A percentile compares a stretch with the other conserved stretches of the same genome.
Conservation (phyloP, 306 rosid genomes). For the Nissolia schottii region DNA sequence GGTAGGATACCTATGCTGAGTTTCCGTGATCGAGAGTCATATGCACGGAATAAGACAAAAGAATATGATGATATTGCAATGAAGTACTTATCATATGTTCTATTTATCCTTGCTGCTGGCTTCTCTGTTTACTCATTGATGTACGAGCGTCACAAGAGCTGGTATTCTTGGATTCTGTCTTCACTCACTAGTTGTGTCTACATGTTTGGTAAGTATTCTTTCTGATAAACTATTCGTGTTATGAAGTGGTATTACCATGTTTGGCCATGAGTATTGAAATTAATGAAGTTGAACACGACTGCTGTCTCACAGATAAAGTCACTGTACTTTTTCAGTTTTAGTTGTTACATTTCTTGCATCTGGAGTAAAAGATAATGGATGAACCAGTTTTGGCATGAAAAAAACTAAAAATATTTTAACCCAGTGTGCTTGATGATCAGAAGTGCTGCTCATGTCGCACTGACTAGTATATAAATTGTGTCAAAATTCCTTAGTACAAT, state of each 20-base stretch:
- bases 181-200: conserved; percentile 96
- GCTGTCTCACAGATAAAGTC: neutral
- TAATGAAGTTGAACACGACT: too few species aligned
- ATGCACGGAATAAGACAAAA: conserved; percentile 81
- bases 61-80: conserved; percentile 96
- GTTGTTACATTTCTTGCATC: neutral
- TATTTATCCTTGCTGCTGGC: conserved; percentile 74
- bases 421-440: too few species aligned
- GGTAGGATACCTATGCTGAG: conserved; percentile 87
- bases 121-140: conserved; percentile 72
- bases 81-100: conserved; percentile 81
- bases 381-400: too few species aligned
- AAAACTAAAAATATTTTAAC: too few species aligned
- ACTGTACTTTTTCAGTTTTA: neutral
- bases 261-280: neutral
- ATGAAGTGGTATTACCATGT: neutral
- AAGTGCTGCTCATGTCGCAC: too few species aligned
- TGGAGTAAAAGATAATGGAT: too few species aligned
- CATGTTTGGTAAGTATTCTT: conserved; percentile 80
- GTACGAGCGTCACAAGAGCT: conserved; percentile 97
- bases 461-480: too few species aligned
- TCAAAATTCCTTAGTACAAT: too few species aligned
- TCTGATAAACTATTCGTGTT: conserved; percentile 2
- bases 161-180: conserved; percentile 99
- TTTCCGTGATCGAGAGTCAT: conserved; percentile 88